These are phyloP conservation scores for Podaxis sp. DNA, from an alignment of 768 basidiomycete species.

Conservation along the genomic window DNA sequence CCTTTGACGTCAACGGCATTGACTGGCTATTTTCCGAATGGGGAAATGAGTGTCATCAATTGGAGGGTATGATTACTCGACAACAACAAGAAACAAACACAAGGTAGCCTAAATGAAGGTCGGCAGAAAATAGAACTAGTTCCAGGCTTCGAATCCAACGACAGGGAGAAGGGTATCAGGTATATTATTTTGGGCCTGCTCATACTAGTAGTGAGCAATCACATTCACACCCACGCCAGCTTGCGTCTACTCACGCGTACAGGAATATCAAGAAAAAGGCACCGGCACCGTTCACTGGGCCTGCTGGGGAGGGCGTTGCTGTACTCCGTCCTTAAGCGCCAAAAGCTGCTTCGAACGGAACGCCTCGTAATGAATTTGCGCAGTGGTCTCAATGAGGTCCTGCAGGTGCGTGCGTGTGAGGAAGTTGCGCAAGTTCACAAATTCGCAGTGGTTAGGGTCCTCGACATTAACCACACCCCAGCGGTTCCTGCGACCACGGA, in stretches of 20 bases:
- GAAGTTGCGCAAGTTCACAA: conserved; percentile 96
- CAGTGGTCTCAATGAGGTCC: conserved; percentile 98
- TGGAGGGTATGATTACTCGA: conserved; percentile 13
- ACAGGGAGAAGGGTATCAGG: conserved; percentile 7
- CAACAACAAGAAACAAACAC: conserved; percentile 9
- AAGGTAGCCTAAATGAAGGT: conserved; percentile 7
- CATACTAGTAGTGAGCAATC: background rate
- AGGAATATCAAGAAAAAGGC: background rate
- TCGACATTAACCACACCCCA: conserved; percentile 99
- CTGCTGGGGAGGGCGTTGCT: conserved; percentile 51
- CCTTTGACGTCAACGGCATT: conserved; percentile 1
- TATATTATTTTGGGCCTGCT: conserved; percentile 7
- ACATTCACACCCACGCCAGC: background rate
- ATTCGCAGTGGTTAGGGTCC: conserved; percentile 96
- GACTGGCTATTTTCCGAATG: background rate
- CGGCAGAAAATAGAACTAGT: conserved; percentile 6
- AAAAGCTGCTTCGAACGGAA: conserved; percentile 98
- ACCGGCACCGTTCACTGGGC: conserved; percentile 23
- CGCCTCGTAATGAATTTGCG: conserved; percentile 98
- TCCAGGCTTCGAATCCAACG: conserved; percentile 6
- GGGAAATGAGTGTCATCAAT: conserved; percentile 5
- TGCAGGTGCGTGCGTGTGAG: conserved; percentile 96
- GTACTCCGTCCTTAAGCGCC: conserved; percentile 94
- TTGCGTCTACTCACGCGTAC: background rate
- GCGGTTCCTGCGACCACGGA: conserved; percentile 94